Conservation (phyloP, 257 asterid species). For the Mitragyna speciosa region DNA sequence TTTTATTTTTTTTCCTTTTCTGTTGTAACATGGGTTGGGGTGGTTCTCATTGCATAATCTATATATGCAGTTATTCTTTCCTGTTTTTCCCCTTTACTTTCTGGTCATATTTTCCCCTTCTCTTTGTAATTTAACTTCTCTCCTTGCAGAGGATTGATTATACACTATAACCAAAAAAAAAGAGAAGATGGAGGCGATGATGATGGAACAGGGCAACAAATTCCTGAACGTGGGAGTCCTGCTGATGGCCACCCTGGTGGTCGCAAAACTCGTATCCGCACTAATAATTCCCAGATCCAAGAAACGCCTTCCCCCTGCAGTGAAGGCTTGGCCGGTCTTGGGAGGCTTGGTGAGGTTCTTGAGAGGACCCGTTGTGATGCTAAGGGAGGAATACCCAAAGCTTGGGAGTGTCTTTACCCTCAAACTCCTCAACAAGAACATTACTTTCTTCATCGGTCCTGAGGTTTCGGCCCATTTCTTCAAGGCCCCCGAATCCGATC, state of each 20-base stretch:
- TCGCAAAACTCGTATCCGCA: constrained; percentile 57
- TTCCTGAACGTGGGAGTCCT: constrained; percentile 62
- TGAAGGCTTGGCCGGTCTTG: constrained; percentile 57
- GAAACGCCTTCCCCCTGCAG: constrained; percentile 65
- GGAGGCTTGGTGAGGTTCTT: constrained; percentile 75
- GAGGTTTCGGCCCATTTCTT: constrained; percentile 96
- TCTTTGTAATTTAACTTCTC: not conserved
- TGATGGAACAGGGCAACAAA: constrained; percentile 49
- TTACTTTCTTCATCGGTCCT: constrained; percentile 88
- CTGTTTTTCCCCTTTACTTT: too few relatives aligned
- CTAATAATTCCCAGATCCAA: constrained; percentile 73
- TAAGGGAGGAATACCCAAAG: constrained; percentile 84
- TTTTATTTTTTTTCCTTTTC: too few relatives aligned
- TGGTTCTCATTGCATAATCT: too few relatives aligned
- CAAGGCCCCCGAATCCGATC: constrained; percentile 92
- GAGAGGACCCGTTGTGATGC: constrained; percentile 84
- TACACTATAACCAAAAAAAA: too few relatives aligned
- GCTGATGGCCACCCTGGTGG: constrained; percentile 64
- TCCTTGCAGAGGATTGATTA: too few relatives aligned
- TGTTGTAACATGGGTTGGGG: too few relatives aligned
- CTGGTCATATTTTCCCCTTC: too few relatives aligned
- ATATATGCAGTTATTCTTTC: too few relatives aligned
- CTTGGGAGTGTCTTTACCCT: constrained; percentile 91
- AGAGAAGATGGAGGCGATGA: not conserved
- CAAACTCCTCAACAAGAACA: constrained; percentile 60